Conservation (phyloP, 805 yeast species). For the Starmera pachycereana region DNA sequence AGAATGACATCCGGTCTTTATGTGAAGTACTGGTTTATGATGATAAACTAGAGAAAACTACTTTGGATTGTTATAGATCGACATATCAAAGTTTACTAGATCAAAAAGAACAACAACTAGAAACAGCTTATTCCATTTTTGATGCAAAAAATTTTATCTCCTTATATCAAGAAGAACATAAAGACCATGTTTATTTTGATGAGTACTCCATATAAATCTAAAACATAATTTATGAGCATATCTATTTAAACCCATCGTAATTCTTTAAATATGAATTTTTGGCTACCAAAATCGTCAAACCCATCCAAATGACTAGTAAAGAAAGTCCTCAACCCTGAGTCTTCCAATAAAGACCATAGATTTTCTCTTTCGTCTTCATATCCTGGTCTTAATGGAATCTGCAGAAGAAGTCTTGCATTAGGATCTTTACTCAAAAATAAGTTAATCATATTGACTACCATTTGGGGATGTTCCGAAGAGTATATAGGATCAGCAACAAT, state of each 20-base stretch:
- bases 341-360: slow-evolving; percentile 45
- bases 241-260: slow-evolving; percentile 12
- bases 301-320: slow-evolving; percentile 39
- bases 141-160: slow-evolving; percentile 31
- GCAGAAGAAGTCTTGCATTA: slow-evolving; percentile 45
- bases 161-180: slow-evolving; percentile 23
- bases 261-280: slow-evolving; percentile 37
- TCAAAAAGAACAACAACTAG: slow-evolving; percentile 30
- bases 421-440: slow-evolving; percentile 27
- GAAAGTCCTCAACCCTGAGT: slow-evolving; percentile 20
- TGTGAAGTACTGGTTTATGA: slow-evolving; percentile 86
- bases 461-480: slow-evolving; percentile 67
- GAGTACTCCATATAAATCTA: slow-evolving; percentile 28
- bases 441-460: slow-evolving; percentile 54
- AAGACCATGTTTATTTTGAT: slow-evolving; percentile 34
- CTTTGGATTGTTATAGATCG: slow-evolving; percentile 59
- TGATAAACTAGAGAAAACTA: slow-evolving; percentile 65
- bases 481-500: slow-evolving; percentile 85
- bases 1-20: slow-evolving; percentile 64
- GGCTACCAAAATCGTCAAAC: slow-evolving; percentile 77
- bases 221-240: too few relatives aligned
- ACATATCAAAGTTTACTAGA: slow-evolving; percentile 77
- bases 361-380: slow-evolving; percentile 54
- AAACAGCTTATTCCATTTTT: slow-evolving; percentile 28
- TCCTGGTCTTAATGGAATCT: slow-evolving; percentile 63